Base-by-base conservation (phyloP, 768 basidiomycete genomes). In the Hebeloma cylindrosporum region DNA sequence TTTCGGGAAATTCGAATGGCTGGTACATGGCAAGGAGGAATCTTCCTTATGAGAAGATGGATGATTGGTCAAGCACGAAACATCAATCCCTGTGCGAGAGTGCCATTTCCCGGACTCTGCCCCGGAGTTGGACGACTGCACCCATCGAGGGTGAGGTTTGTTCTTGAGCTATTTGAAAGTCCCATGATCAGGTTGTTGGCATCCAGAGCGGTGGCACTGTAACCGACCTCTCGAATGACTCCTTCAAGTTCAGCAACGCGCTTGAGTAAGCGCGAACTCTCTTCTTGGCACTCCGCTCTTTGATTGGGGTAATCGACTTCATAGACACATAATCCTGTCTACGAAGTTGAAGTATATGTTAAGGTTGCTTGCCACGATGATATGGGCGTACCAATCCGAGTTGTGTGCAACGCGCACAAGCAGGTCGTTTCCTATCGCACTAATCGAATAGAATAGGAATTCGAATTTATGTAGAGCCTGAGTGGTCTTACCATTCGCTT, bases 241-340 rank as follows among this genome's bases (percentile, higher is more conserved):
- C 85, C 83, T 63, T 92, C 88, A 1, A 92, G 74, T 56, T 92
- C 88, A 20, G 87, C 87, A 17, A 91, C 83, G 34, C 88, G 79
- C 48, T 80, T 79, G 41, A 86, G 75, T 16, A 91, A 71, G 27
- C 82, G 74, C 25, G 79, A 73, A 32, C 73, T 73, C 59, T 90
- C 88, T 45, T 84, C 83, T 48, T 78, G 76, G 7, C 64, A 56
- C 38, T 74, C 73, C 9, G 65, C 68, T 57, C 78, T 72, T 61
- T 80, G 77, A 48, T 63, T 78, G 18, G 83, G 83, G 55, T 88
- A 85, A 55, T 90, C 88, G 5, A 90, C 79, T 60, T 92, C 87
- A 54, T 92, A 92, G 7, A 90, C 83, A 58, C 88, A 92, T 3
- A 88, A 70, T 1, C 87, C 88, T 36, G 85, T 89, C 85, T 88